These are phyloP conservation scores for Westerdykella sp. DNA, from an alignment of 2,329 filamentous ascomycete species.

Conservation along the genomic window DNA sequence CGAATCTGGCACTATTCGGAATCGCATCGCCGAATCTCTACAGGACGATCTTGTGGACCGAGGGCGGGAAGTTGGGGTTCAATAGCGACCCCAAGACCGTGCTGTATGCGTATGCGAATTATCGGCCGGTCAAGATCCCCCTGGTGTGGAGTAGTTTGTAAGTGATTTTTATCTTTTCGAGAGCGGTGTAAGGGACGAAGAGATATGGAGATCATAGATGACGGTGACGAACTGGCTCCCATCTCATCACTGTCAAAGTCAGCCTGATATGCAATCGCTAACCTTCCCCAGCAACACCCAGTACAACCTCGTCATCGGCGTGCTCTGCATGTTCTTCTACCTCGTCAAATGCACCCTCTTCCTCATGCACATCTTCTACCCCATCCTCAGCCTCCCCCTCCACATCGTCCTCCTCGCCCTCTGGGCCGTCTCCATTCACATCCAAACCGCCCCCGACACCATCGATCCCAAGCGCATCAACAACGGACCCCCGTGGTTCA, in stretches of 20 bases:
- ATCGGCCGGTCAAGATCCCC: conserved; percentile 55
- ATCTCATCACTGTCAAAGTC: neutral
- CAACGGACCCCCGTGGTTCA: conserved; percentile 65
- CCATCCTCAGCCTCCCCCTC: conserved; percentile 55
- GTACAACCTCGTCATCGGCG: conserved; percentile 70
- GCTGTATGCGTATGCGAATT: conserved; percentile 68
- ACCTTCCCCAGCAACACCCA: conserved; percentile 56
- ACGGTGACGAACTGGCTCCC: conserved; percentile 2
- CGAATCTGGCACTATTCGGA: conserved; percentile 63
- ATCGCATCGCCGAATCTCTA: conserved; percentile 68
- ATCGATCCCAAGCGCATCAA: conserved; percentile 59
- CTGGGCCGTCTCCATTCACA: conserved; percentile 61
- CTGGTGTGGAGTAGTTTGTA: conserved; percentile 69
- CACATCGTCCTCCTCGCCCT: conserved; percentile 55
- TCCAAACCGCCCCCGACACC: conserved; percentile 68
- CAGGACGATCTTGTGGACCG: conserved; percentile 64
- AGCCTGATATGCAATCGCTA: conserved; percentile 1
- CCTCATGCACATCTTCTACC: conserved; percentile 66
- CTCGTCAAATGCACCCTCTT: conserved; percentile 63
- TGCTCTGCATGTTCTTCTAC: conserved; percentile 70
- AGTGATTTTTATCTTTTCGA: conserved; percentile 34
- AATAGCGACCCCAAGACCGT: conserved; percentile 67
- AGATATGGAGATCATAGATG: neutral
- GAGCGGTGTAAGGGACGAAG: neutral
- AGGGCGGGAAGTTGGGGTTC: conserved; percentile 64